A percentile compares a stretch with the other conserved stretches of the same genome.
Conservation (phyloP, 2,329 filamentous ascomycete genomes). For the Cylindrodendrum hubeiense region DNA sequence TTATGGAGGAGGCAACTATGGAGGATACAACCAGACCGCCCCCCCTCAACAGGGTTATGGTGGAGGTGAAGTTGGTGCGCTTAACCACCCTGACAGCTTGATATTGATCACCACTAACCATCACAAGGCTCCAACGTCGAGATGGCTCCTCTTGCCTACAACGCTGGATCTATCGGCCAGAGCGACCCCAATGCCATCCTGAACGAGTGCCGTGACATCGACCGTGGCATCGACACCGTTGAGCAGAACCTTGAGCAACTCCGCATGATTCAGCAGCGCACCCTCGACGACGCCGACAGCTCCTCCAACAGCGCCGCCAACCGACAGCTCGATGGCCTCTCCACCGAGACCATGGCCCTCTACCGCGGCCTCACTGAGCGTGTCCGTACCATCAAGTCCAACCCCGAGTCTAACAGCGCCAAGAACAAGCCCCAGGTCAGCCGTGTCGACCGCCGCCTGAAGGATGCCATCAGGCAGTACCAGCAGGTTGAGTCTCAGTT, state of each 20-base stretch:
- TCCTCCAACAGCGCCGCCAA: slow-evolving; percentile 74
- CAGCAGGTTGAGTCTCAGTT: slow-evolving; percentile 85
- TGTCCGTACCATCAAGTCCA: slow-evolving; percentile 85
- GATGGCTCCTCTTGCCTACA: slow-evolving; percentile 75
- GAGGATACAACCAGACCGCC: slow-evolving; percentile 48
- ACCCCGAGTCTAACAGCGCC: slow-evolving; percentile 78
- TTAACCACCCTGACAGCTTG: not conserved
- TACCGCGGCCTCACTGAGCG: slow-evolving; percentile 85
- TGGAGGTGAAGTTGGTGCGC: slow-evolving; percentile 42
- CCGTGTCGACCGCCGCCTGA: slow-evolving; percentile 82
- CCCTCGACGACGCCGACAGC: slow-evolving; percentile 81
- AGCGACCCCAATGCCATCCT: slow-evolving; percentile 81
- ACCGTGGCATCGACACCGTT: slow-evolving; percentile 80
- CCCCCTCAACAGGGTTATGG: slow-evolving; percentile 42
- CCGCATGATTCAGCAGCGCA: slow-evolving; percentile 76
- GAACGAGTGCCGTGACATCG: slow-evolving; percentile 86
- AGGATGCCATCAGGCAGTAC: slow-evolving; percentile 84
- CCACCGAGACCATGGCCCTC: slow-evolving; percentile 83
- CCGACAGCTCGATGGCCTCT: slow-evolving; percentile 78
- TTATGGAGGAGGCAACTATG: slow-evolving; percentile 29
- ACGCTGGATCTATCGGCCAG: slow-evolving; percentile 59
- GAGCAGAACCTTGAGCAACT: slow-evolving; percentile 80
- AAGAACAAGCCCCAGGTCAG: slow-evolving; percentile 86
- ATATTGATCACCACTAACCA: not conserved
- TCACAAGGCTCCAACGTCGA: slow-evolving; percentile 66